Percentiles rank a stretch among this genome's conserved stretches.
Evolutionary conservation across 768 basidiomycete genomes (phyloP).

Genomic region (Hygrocybe coccinea): DNA sequence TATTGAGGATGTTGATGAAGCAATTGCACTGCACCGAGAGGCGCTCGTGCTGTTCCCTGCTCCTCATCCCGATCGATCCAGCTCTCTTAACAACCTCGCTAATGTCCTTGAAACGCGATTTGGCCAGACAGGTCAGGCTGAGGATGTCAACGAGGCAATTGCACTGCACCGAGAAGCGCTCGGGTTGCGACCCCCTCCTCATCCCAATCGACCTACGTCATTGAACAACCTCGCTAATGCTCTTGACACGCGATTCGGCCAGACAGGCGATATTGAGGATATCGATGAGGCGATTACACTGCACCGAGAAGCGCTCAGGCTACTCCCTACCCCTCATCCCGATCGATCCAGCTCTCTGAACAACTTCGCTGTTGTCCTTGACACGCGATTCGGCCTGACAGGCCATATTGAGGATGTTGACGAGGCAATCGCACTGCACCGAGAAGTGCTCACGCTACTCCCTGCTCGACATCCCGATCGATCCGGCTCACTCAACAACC

Average conservation of each 20-base stretch:
- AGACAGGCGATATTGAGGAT: neutral
- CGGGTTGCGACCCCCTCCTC: neutral
- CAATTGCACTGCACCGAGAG: neutral
- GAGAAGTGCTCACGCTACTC: neutral
- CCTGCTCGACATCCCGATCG: neutral
- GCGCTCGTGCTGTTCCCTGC: neutral
- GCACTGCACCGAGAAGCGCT: neutral
- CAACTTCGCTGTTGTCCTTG: neutral
- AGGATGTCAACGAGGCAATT: neutral
- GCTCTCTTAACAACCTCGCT: neutral
- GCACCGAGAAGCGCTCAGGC: neutral
- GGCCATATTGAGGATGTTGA: neutral
- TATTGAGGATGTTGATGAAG: neutral
- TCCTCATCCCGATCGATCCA: neutral
- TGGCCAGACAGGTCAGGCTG: neutral
- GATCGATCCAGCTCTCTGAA: neutral
- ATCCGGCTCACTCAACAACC: neutral
- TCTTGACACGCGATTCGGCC: neutral
- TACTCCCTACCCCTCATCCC: neutral
- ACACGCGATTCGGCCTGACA: neutral
- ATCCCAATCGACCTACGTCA: neutral
- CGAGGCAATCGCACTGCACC: neutral
- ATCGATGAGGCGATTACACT: neutral
- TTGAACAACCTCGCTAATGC: neutral
- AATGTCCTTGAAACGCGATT: neutral